Conservation (phyloP, 768 basidiomycete species). For the Leucogyrophana mollusca region DNA sequence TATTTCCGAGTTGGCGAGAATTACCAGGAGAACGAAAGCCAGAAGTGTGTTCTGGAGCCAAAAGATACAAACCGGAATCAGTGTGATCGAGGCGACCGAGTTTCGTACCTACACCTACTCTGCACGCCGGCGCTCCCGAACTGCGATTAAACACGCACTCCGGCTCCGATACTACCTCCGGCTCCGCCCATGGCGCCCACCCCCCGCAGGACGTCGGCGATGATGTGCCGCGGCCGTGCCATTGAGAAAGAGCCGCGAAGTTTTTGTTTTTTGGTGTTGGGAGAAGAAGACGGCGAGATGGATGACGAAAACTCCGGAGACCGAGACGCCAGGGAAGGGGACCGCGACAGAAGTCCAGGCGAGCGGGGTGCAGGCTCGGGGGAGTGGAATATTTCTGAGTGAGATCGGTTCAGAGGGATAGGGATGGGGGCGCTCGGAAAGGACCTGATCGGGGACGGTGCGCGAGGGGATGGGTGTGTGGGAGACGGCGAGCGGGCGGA, state of each 20-base stretch:
- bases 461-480: too few relatives aligned
- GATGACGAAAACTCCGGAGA: slow-evolving; percentile 3
- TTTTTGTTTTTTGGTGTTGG: slow-evolving; percentile 11
- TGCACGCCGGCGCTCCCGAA: too few relatives aligned
- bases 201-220: slow-evolving; percentile 42
- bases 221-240: slow-evolving; percentile 17
- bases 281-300: slow-evolving; percentile 7
- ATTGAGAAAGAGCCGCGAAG: slow-evolving; percentile 10
- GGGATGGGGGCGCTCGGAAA: neutral
- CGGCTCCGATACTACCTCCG: neutral
- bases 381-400: neutral
- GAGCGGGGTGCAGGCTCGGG: slow-evolving; percentile 7
- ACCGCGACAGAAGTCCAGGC: slow-evolving; percentile 10
- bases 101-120: too few relatives aligned
- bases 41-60: too few relatives aligned
- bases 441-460: neutral
- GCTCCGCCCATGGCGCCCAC: slow-evolving; percentile 35
- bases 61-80: too few relatives aligned
- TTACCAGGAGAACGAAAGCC: too few relatives aligned
- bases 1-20: too few relatives aligned
- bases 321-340: slow-evolving; percentile 1
- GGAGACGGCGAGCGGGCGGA: neutral
- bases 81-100: too few relatives aligned
- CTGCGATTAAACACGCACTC: slow-evolving; percentile 1
- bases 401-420: neutral